Evolutionary conservation across 768 basidiomycete species (phyloP).

Genomic region (Psilocybe cyanescens): DNA sequence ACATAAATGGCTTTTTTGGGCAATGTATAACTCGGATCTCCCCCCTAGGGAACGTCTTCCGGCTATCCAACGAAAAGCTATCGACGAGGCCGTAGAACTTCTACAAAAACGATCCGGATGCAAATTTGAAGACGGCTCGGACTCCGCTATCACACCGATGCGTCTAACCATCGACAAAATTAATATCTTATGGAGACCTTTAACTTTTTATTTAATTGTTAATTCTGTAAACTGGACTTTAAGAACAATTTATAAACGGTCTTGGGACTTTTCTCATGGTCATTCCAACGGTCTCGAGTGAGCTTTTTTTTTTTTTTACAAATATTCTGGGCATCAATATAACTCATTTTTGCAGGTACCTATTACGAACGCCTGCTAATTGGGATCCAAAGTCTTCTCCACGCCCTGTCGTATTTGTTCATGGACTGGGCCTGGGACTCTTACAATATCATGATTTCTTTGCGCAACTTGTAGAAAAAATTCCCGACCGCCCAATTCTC

Average conservation of each 20-base stretch:
- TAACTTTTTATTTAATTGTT: constrained; percentile 62
- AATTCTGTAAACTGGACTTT: constrained; percentile 51
- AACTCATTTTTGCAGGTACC: constrained; percentile 52
- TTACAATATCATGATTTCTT: constrained; percentile 71
- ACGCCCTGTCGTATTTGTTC: constrained; percentile 81
- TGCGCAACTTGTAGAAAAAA: constrained; percentile 53
- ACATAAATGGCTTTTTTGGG: constrained; percentile 82
- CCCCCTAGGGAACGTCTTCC: constrained; percentile 54
- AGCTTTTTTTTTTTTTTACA: constrained; percentile 20
- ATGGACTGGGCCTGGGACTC: constrained; percentile 88
- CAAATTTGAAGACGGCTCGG: constrained; percentile 61
- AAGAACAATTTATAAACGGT: constrained; percentile 44
- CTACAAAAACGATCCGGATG: constrained; percentile 77
- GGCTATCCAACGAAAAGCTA: constrained; percentile 43
- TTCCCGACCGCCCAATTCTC: constrained; percentile 74
- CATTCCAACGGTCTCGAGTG: constrained; percentile 73
- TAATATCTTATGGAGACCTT: constrained; percentile 69
- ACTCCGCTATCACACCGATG: constrained; percentile 55
- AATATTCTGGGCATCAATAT: constrained; percentile 1
- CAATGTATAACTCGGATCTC: constrained; percentile 71
- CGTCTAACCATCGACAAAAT: constrained; percentile 81
- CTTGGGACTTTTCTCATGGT: constrained; percentile 46
- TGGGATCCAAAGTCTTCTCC: constrained; percentile 65
- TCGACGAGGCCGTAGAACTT: constrained; percentile 65
- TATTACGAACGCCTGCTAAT: constrained; percentile 67